Base-by-base conservation (phyloP, 169 alveolate species). In the Plasmodium cynomolgi region DNA sequence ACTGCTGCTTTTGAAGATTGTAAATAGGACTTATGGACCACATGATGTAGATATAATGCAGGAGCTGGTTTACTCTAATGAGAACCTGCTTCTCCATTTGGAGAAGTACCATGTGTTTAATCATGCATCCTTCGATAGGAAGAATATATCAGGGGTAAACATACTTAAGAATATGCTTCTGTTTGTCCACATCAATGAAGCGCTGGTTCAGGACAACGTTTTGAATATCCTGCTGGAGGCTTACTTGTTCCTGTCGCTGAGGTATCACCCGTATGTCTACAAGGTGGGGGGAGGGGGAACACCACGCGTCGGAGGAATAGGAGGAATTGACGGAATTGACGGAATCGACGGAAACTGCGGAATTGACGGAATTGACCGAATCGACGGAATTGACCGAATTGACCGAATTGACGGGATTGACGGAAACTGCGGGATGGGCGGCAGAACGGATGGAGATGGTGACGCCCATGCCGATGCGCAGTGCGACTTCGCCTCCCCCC, bases 211-310 rank as follows among this genome's bases (percentile, higher is more conserved):
- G 34, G 91, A 90, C 31, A 90, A 90, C 82, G 83, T 80, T 13
- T 2, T 90, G 26, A 50, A 80, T n/a, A 37, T 80, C 17, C 50
- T 90, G 37, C 7, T 81, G 47, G 90, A 80, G 29, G 5, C 50
- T 2, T 90, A 90, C 72, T 9, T 90, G 17, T 80, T 80, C 72
- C 33, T 90, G 26, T 81, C 94, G 41, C 41, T 90, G 34, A 23
- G 20, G 20, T 81, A 80, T 90, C 94, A 90, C 72, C 94, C 94
- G 13, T 90, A 90, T 80, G 82, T 90, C 11, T 90, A 90, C 34
- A 37, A 34, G 11, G 82, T 13, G 23, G 17, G 39, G 33, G 71
- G 4, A 3, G 79, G 11, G 23, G 84, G 7, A 41, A n/a, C n/a
- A n/a, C n/a, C n/a, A n/a, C n/a, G n/a, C n/a, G n/a, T 41, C 9